phyloP scores from a whole-genome alignment of 169 alveolate species.

The Besnoitia besnoiti region DNA sequence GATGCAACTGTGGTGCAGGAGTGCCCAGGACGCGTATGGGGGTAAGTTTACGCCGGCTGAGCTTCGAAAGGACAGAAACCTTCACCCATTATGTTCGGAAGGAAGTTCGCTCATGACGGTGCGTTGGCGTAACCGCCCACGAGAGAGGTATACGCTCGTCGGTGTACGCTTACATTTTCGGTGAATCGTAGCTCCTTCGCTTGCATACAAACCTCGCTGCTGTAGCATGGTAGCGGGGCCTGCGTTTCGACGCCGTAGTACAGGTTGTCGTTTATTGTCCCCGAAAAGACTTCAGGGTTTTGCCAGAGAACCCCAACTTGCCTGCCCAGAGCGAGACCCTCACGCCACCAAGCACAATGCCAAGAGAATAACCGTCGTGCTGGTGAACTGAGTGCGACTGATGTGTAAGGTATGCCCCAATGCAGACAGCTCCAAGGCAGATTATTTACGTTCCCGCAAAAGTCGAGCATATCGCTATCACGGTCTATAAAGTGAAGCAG shows the following conservation, averaged over 20 bases:
- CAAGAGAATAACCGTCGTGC: background rate
- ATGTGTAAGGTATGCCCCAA: too few species aligned
- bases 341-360: background rate
- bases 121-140: background rate
- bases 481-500: too few species aligned
- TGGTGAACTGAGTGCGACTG: too few species aligned
- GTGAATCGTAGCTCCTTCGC: background rate
- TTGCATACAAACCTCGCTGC: background rate
- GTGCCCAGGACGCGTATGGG: too few species aligned
- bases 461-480: too few species aligned
- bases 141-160: background rate
- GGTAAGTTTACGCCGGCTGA: too few species aligned
- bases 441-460: too few species aligned
- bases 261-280: background rate
- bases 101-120: too few species aligned
- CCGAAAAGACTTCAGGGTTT: background rate
- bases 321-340: background rate
- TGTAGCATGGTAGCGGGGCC: background rate
- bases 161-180: background rate
- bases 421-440: too few species aligned
- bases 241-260: background rate
- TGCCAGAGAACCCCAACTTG: background rate
- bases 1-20: too few species aligned
- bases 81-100: too few species aligned
- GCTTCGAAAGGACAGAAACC: too few species aligned